Base-by-base conservation (phyloP, 805 yeast genomes). In the Candida corydali region DNA sequence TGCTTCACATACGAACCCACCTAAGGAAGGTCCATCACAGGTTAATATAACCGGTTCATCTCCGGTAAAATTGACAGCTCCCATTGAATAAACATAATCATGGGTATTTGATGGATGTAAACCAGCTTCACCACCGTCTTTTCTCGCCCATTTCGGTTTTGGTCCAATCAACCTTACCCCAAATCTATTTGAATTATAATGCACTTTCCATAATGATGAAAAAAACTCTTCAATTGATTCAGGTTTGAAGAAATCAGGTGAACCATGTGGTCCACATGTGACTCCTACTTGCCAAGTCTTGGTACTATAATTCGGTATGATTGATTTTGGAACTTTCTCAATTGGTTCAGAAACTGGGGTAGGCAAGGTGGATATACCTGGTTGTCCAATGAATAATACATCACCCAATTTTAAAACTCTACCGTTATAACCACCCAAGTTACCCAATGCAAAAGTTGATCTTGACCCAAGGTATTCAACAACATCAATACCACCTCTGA, bases 51-150 rank as follows among this genome's bases (percentile, higher is more conserved):
- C 98, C 1, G 98, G 98, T 62, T 91, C 98, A 63, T 93, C 98
- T 63, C 98, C 98, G 24, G 98, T 93, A 59, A 93, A 93, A 63
- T 93, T 93, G 59, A 91, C 82, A 19, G 98, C 98, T 51, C 98
- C 98, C 36, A 88, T 66, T 1, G 98, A 87, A 59, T 91, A 91
- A 36, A 91, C 98, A 55, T 91, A 93, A 66, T 91, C 98, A 57
- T 91, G 98, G 29, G 96, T 89, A 63, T 91, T 91, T n/a, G 97
- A 88, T 34, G 98, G 98, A 67, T 91, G 98, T 54, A 91, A 71
- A 39, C 98, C 98, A 40, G 93, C 98, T 52, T 88, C 96, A 42
- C 98, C 98, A 64, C 98, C 98, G 57, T 88, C 96, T 8, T 73
- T 59, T 66, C 98, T 78, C 9, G 97, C 96, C 98, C 98, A 93